Conservation (phyloP, 805 yeast genomes). For the Yarrowia porcina region DNA sequence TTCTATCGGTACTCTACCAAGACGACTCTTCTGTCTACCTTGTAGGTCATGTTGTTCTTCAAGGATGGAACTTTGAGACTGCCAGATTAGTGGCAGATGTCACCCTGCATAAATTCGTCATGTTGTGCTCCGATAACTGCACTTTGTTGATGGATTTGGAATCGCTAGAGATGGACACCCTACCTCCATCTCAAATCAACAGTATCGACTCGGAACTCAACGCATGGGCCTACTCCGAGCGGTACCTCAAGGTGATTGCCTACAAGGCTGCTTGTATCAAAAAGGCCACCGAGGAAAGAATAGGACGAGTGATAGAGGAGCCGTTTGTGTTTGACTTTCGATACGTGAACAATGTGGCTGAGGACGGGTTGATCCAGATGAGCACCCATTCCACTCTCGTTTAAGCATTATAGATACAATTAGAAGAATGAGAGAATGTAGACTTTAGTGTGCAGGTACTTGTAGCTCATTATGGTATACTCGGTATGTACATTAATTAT, state of each 20-base stretch:
- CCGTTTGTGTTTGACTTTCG: constrained; percentile 17
- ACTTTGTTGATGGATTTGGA: constrained; percentile 8
- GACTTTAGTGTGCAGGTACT: no score
- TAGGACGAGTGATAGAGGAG: constrained; percentile 19
- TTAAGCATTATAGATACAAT: not conserved
- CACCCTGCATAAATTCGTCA: constrained; percentile 23
- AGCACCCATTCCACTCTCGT: constrained; percentile 13
- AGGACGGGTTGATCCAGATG: constrained; percentile 2
- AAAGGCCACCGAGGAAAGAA: constrained; percentile 17
- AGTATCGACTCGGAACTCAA: constrained; percentile 18
- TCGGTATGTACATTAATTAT: not conserved
- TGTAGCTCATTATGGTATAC: no score
- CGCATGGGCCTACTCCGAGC: constrained; percentile 17
- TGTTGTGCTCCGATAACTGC: constrained; percentile 21
- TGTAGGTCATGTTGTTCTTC: constrained; percentile 7
- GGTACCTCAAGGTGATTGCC: constrained; percentile 18
- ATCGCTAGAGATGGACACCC: constrained; percentile 11
- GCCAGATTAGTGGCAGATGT: constrained; percentile 17
- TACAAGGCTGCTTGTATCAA: constrained; percentile 3
- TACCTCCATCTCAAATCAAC: constrained; percentile 19
- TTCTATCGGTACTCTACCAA: constrained; percentile 6
- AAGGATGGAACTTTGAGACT: constrained; percentile 11
- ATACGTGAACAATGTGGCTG: not conserved
- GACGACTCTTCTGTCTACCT: not conserved
- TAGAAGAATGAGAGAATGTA: no score